Base-by-base conservation (phyloP, 768 basidiomycete species). In the Suillus lakei region DNA sequence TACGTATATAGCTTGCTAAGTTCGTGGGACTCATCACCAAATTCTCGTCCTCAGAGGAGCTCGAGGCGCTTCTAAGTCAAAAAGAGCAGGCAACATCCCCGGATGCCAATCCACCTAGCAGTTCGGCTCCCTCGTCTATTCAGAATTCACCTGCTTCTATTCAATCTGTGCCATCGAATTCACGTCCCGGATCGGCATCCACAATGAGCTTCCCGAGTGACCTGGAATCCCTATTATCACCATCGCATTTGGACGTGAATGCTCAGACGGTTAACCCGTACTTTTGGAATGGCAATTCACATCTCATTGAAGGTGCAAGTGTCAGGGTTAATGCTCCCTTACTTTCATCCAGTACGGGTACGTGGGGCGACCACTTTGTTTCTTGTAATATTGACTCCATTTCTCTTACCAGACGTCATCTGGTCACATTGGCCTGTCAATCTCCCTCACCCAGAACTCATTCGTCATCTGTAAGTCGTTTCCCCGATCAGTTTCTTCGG, bases 21-120 rank as follows among this genome's bases (percentile, higher is more conserved):
- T 48, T 38, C 55, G 43, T 9, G 60, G 41, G 63, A 48, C 62
- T 28, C 41, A 36, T 58, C 23, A 59, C 10, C 62, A 66, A 21
- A 69, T 63, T n/a, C 15, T 62, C 10, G 62, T 56, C 28, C 7
- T n/a, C 58, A 92, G 91, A 82, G 72, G 91, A 93, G 70, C 81
- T 93, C 10, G 91, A 93, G 73, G 76, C 82, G 8, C 75, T 90
- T n/a, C 76, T 92, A 62, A 83, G 80, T 28, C 88, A 90, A 69
- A 89, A 86, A 69, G 83, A 88, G 50, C 64, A 67, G 9, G 7
- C 21, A 1, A 62, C 63, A 15, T n/a, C 61, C 26, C 68, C 68
- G 16, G 62, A 62, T 28, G 39, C 34, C 18, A 51, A 43, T 36
- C 53, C 59, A 23, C 60, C 64, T 28, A 50, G 32, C n/a, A 58